These are phyloP conservation scores for Globisporangium rhizosaccharum DNA, from an alignment of 352 stramenopile genomes.

Conservation along the genomic window DNA sequence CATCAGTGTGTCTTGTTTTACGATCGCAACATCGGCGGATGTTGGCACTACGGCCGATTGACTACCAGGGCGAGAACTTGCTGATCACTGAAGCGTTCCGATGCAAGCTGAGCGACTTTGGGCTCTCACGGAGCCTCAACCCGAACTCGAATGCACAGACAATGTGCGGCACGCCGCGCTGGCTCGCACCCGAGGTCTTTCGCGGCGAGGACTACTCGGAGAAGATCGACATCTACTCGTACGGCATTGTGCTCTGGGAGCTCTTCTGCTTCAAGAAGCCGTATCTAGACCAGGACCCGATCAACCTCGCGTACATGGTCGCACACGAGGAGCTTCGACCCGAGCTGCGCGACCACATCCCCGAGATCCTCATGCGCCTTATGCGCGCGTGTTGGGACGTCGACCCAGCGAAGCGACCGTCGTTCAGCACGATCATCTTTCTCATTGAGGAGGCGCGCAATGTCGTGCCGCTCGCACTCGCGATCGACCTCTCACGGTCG, in stretches of 20 bases:
- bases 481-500: conserved; percentile 47
- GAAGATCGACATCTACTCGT: conserved; percentile 84
- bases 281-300: conserved; percentile 73
- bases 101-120: conserved; percentile 77
- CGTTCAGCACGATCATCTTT: conserved; percentile 50
- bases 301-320: conserved; percentile 74
- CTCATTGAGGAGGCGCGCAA: conserved; percentile 62
- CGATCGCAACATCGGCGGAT: not conserved
- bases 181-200: conserved; percentile 81
- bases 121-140: conserved; percentile 60
- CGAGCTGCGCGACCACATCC: conserved; percentile 55
- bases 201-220: conserved; percentile 78
- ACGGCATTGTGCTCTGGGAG: conserved; percentile 80
- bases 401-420: conserved; percentile 45
- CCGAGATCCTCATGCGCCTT: conserved; percentile 53
- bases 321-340: conserved; percentile 69
- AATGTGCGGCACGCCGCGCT: conserved; percentile 71
- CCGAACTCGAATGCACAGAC: conserved; percentile 65
- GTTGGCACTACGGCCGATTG: not conserved
- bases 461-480: conserved; percentile 37
- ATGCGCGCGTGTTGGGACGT: conserved; percentile 68
- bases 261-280: conserved; percentile 83
- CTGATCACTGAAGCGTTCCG: conserved; percentile 64
- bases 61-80: conserved; percentile 52
- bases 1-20: not conserved